Percentiles rank a stretch among this genome's conserved stretches.
Conservation (phyloP, 352 stramenopile species). For the Plasmopara halstedii region DNA sequence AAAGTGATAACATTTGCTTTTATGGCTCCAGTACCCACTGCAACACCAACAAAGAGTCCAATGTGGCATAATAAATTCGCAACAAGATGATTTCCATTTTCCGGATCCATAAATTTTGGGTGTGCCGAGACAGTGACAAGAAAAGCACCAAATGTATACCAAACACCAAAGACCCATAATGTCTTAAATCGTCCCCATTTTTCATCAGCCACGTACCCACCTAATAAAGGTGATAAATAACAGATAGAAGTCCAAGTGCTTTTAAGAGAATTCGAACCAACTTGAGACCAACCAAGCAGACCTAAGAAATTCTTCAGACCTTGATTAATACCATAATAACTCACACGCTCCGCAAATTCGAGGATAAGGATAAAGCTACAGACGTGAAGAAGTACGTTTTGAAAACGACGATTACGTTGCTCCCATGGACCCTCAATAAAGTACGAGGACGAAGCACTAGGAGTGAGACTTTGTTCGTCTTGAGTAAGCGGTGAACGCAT, state of each 20-base stretch:
- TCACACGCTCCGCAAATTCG: slow-evolving; percentile 77
- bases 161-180: slow-evolving; percentile 73
- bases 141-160: slow-evolving; percentile 69
- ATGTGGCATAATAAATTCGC: slow-evolving; percentile 67
- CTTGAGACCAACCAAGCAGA: slow-evolving; percentile 60
- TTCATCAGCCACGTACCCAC: slow-evolving; percentile 81
- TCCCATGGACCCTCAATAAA: slow-evolving; percentile 74
- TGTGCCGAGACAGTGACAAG: slow-evolving; percentile 60
- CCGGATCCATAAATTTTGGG: slow-evolving; percentile 37
- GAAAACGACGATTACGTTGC: slow-evolving; percentile 65
- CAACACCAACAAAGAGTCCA: slow-evolving; percentile 67
- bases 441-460: slow-evolving; percentile 53
- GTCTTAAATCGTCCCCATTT: slow-evolving; percentile 83
- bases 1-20: slow-evolving; percentile 86
- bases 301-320: slow-evolving; percentile 85
- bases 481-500: slow-evolving; percentile 28
- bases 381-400: slow-evolving; percentile 78
- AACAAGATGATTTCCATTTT: slow-evolving; percentile 32
- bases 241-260: slow-evolving; percentile 85
- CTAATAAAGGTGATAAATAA: slow-evolving; percentile 74
- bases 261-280: slow-evolving; percentile 83
- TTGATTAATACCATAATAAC: slow-evolving; percentile 86
- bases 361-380: slow-evolving; percentile 84
- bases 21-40: slow-evolving; percentile 74
- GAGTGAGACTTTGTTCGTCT: slow-evolving; percentile 32